A percentile compares a stretch with the other conserved stretches of the same genome.
Evolutionary conservation across 2,329 filamentous ascomycete genomes (phyloP).

Genomic region (Epichloe festucae): DNA sequence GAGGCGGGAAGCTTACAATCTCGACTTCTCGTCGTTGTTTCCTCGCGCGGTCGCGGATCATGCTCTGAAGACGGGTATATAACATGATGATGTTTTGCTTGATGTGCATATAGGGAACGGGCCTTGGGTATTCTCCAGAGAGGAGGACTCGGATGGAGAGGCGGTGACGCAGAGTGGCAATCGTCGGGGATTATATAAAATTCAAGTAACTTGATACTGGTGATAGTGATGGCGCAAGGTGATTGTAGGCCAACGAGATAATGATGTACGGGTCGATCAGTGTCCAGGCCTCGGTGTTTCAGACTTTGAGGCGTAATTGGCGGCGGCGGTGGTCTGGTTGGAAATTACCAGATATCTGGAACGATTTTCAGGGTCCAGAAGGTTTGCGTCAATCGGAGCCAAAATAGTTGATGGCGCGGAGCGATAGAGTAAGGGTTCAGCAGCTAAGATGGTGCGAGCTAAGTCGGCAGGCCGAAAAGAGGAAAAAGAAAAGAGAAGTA

Average conservation of each 20-base stretch:
- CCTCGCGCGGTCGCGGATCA: slow-evolving; percentile 24
- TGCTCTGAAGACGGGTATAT: slow-evolving; percentile 30
- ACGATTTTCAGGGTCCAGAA: neutral
- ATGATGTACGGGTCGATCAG: neutral
- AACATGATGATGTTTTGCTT: slow-evolving; percentile 31
- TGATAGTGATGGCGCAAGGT: neutral
- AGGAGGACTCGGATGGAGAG: neutral
- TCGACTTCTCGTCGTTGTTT: slow-evolving; percentile 30
- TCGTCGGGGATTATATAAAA: neutral
- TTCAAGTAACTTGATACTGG: neutral
- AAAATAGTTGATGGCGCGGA: neutral
- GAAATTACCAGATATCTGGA: neutral
- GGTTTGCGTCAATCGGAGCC: neutral
- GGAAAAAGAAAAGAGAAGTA: neutral
- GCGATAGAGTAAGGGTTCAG: neutral
- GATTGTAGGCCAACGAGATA: neutral
- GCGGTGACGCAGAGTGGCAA: neutral
- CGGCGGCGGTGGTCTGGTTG: too few relatives aligned
- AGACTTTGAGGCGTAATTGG: neutral
- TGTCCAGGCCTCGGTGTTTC: neutral
- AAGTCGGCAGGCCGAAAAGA: neutral
- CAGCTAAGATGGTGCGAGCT: neutral
- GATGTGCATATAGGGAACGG: slow-evolving; percentile 17
- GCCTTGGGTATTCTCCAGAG: neutral
- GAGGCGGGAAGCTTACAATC: slow-evolving; percentile 27